Evolutionary conservation across 495 filamentous ascomycete genomes (phyloP).

Genomic region (Penicillium alfredii): DNA sequence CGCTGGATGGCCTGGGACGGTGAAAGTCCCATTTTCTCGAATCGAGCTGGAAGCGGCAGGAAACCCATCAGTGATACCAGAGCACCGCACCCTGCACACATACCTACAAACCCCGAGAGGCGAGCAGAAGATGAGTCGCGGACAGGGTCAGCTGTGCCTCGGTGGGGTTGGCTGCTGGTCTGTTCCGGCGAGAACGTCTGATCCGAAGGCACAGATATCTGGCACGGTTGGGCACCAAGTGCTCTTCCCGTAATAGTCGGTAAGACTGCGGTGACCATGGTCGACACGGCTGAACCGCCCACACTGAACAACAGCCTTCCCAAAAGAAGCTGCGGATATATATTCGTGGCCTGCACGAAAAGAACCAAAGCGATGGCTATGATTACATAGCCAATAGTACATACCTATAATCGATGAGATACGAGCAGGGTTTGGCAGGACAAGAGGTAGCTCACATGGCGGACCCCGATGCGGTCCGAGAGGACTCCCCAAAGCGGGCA

Average conservation of each 20-base stretch:
- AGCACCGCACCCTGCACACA: slow-evolving; percentile 89
- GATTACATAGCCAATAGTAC: slow-evolving; percentile 70
- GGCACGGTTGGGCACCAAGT: slow-evolving; percentile 11
- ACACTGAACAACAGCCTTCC: slow-evolving; percentile 83
- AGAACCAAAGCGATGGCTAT: slow-evolving; percentile 70
- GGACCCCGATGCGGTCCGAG: slow-evolving; percentile 83
- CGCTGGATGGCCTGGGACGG: slow-evolving; percentile 63
- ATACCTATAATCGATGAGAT: slow-evolving; percentile 45
- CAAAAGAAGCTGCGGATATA: slow-evolving; percentile 85
- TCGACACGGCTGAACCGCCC: slow-evolving; percentile 85
- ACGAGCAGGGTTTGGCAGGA: neutral
- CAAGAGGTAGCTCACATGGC: slow-evolving; percentile 42
- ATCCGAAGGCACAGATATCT: slow-evolving; percentile 55
- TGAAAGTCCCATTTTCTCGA: slow-evolving; percentile 59
- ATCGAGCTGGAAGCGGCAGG: slow-evolving; percentile 76
- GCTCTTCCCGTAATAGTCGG: slow-evolving; percentile 67
- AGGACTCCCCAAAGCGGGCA: slow-evolving; percentile 89
- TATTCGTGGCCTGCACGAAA: slow-evolving; percentile 78
- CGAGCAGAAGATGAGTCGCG: slow-evolving; percentile 50
- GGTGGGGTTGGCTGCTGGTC: slow-evolving; percentile 43
- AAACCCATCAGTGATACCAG: slow-evolving; percentile 75
- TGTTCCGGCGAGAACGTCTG: slow-evolving; percentile 56
- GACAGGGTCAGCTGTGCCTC: slow-evolving; percentile 65
- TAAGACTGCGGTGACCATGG: slow-evolving; percentile 95
- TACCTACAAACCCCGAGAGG: slow-evolving; percentile 82